phyloP scores from a whole-genome alignment of 345 rosid genomes.

The Triadica sebifera region DNA sequence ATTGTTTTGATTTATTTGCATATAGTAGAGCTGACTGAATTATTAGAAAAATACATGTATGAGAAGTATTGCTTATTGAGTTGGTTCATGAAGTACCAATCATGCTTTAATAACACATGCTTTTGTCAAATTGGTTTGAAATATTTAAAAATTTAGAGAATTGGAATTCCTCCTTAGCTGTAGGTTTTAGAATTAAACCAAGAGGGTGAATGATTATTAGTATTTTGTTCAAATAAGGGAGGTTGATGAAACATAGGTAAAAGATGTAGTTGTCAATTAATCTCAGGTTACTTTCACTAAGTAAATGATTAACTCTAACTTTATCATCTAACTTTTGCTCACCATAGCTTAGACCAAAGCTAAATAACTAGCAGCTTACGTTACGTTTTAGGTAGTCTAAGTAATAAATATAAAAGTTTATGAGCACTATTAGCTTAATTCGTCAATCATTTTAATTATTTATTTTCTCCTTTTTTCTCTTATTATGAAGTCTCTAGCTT shows the following conservation, averaged over 20 bases:
- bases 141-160: not conserved
- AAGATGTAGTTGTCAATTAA: not conserved
- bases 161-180: not conserved
- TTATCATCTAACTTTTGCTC: too few relatives aligned
- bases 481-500: too few relatives aligned
- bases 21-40: constrained; percentile 14
- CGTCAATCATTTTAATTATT: too few relatives aligned
- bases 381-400: too few relatives aligned
- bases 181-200: not conserved
- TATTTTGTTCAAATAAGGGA: constrained; percentile 6
- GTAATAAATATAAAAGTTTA: too few relatives aligned
- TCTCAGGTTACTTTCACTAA: constrained; percentile 16
- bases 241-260: not conserved
- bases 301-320: constrained; percentile 19
- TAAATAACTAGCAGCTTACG: too few relatives aligned
- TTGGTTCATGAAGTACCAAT: not conserved
- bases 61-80: not conserved
- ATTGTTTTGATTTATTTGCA: not conserved
- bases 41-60: not conserved
- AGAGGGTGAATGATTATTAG: constrained; percentile 8
- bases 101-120: constrained; percentile 3
- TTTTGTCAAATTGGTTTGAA: constrained; percentile 13
- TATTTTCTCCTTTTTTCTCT: too few relatives aligned
- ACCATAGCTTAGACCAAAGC: too few relatives aligned
- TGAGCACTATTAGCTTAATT: too few relatives aligned